These are phyloP conservation scores for Penicillium flavigenum DNA, from an alignment of 495 filamentous ascomycete genomes.

Conservation along the genomic window DNA sequence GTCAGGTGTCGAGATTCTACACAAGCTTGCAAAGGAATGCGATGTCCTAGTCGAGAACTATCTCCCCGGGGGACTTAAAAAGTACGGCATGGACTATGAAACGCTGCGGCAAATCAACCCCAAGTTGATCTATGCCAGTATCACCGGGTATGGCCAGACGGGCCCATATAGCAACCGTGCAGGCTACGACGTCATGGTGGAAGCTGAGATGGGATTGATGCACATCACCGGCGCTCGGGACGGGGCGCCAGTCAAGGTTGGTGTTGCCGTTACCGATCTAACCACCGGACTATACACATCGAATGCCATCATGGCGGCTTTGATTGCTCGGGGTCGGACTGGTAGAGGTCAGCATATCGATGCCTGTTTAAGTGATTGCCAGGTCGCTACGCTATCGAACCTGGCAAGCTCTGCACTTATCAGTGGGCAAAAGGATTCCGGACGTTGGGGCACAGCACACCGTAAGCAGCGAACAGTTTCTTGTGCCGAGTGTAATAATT, in stretches of 20 bases:
- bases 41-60: slow-evolving; percentile 98
- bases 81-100: slow-evolving; percentile 85
- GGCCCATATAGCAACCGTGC: slow-evolving; percentile 87
- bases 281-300: slow-evolving; percentile 97
- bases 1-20: slow-evolving; percentile 79
- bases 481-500: background rate
- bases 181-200: slow-evolving; percentile 99
- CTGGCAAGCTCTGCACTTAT: slow-evolving; percentile 90
- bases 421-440: slow-evolving; percentile 81
- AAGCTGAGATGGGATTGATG: slow-evolving; percentile 97
- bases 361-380: slow-evolving; percentile 85
- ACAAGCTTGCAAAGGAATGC: slow-evolving; percentile 76
- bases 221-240: slow-evolving; percentile 90
- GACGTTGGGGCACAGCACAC: slow-evolving; percentile 94
- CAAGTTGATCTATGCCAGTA: slow-evolving; percentile 63
- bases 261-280: slow-evolving; percentile 93
- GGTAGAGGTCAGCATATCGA: slow-evolving; percentile 91
- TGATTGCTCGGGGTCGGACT: slow-evolving; percentile 66
- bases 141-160: slow-evolving; percentile 83
- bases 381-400: slow-evolving; percentile 89
- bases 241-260: slow-evolving; percentile 93
- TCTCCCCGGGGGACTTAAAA: slow-evolving; percentile 83
- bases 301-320: slow-evolving; percentile 92
- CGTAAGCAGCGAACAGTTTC: slow-evolving; percentile 54
- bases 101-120: slow-evolving; percentile 80